Evolutionary conservation across 2,329 filamentous ascomycete genomes (phyloP).

Genomic region (Fonsecaea pedrosoi): DNA sequence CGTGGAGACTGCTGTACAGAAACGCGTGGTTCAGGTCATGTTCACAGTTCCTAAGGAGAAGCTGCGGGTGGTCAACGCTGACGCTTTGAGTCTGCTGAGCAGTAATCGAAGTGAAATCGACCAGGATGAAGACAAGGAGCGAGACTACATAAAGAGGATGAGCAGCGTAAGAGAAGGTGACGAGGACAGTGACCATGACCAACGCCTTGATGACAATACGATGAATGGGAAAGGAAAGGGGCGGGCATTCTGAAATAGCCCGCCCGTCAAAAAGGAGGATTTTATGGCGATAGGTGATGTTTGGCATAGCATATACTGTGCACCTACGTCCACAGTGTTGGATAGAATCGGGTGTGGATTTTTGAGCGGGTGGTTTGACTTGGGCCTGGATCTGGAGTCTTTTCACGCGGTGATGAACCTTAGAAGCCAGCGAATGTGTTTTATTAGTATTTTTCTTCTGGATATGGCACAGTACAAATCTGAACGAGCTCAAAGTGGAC

Average conservation of each 20-base stretch:
- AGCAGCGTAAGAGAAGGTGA: slow-evolving; percentile 38
- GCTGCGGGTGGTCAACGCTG: slow-evolving; percentile 87
- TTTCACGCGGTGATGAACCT: neutral
- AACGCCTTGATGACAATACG: slow-evolving; percentile 28
- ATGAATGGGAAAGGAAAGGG: slow-evolving; percentile 27
- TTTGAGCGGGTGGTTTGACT: neutral
- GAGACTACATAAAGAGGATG: slow-evolving; percentile 39
- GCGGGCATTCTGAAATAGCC: slow-evolving; percentile 11
- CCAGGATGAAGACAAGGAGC: slow-evolving; percentile 34
- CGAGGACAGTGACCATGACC: slow-evolving; percentile 23
- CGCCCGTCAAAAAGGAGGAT: neutral
- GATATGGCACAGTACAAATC: slow-evolving; percentile 1
- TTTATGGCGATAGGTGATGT: neutral
- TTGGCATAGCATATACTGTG: neutral
- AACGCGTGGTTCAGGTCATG: slow-evolving; percentile 78
- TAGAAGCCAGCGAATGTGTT: slow-evolving; percentile 12
- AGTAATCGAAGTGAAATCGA: slow-evolving; percentile 41
- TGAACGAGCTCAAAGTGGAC: neutral
- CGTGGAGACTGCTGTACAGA: slow-evolving; percentile 74
- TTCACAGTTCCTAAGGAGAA: slow-evolving; percentile 91
- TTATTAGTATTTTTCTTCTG: slow-evolving; percentile 3
- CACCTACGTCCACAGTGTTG: neutral
- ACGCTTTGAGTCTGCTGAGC: slow-evolving; percentile 49
- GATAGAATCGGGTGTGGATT: neutral
- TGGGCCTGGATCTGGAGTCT: slow-evolving; percentile 2